phyloP scores from a whole-genome alignment of 345 rosid genomes.

The Acer yangbiense region DNA sequence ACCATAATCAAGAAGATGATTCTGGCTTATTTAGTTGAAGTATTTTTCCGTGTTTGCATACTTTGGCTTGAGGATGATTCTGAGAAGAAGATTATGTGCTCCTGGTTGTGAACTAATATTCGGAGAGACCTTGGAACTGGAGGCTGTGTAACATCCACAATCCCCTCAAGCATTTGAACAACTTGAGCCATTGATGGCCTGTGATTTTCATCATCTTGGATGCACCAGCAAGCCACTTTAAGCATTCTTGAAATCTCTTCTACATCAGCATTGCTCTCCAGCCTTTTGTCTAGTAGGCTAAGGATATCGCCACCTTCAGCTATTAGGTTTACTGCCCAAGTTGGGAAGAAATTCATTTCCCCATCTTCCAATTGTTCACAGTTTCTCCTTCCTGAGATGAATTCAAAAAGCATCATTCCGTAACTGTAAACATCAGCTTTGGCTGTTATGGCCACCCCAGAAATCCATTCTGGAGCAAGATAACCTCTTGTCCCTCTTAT shows the following conservation, averaged over 20 bases:
- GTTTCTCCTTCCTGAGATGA: constrained; percentile 48
- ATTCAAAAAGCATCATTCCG: constrained; percentile 59
- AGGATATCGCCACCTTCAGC: constrained; percentile 31
- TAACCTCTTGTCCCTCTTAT: constrained; percentile 85
- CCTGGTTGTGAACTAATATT: not conserved
- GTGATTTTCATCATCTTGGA: constrained; percentile 6
- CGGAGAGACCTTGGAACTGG: constrained; percentile 9
- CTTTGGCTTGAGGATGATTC: constrained; percentile 47
- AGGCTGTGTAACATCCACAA: not conserved
- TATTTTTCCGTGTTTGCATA: constrained; percentile 28
- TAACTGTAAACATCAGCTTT: constrained; percentile 91
- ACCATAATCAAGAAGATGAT: not conserved
- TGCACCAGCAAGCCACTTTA: constrained; percentile 21
- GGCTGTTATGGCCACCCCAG: constrained; percentile 76
- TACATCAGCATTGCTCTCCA: constrained; percentile 29
- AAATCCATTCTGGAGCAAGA: constrained; percentile 50
- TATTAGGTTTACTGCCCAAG: constrained; percentile 33
- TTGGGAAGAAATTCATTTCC: constrained; percentile 40
- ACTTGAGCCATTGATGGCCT: constrained; percentile 19
- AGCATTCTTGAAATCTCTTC: constrained; percentile 36
- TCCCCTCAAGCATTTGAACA: constrained; percentile 13
- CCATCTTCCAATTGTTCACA: constrained; percentile 31
- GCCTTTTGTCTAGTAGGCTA: constrained; percentile 33
- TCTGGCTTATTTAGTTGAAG: constrained; percentile 15
- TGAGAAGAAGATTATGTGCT: constrained; percentile 36